These are phyloP conservation scores for Pyricularia grisea DNA, from an alignment of 2,329 filamentous ascomycete genomes.

Conservation along the genomic window DNA sequence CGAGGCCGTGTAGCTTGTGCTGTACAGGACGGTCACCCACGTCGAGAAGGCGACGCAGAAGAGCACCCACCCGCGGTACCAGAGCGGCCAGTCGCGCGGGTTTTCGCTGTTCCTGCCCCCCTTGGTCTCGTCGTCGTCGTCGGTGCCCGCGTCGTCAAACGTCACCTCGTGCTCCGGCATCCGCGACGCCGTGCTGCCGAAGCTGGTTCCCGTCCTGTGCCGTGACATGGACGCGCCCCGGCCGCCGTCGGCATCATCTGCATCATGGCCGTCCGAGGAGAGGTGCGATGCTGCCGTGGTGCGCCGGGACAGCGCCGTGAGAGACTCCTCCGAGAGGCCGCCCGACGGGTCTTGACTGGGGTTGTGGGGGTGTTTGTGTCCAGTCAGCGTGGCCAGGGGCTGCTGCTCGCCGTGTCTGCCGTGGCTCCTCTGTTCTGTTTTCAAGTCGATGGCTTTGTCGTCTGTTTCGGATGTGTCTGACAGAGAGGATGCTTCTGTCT, in stretches of 20 bases:
- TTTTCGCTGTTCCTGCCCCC: slow-evolving; percentile 37
- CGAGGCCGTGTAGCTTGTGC: slow-evolving; percentile 64
- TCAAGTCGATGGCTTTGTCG: not conserved
- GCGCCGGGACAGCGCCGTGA: not conserved
- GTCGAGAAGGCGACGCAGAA: slow-evolving; percentile 31
- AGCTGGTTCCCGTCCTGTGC: slow-evolving; percentile 26
- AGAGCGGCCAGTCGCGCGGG: slow-evolving; percentile 59
- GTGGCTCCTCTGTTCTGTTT: not conserved
- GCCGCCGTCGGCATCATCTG: too few species aligned
- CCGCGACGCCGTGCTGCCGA: slow-evolving; percentile 27
- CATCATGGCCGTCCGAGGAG: not conserved
- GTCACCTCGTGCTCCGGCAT: slow-evolving; percentile 57
- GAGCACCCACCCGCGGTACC: slow-evolving; percentile 27
- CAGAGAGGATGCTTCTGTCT: not conserved
- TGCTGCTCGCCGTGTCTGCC: too few species aligned
- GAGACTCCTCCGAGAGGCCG: not conserved
- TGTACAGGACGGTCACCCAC: slow-evolving; percentile 52
- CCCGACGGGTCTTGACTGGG: not conserved
- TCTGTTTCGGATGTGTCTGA: not conserved
- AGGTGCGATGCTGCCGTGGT: not conserved
- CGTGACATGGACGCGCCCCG: slow-evolving; percentile 9
- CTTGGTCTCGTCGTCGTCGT: slow-evolving; percentile 12
- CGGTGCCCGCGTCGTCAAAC: slow-evolving; percentile 36
- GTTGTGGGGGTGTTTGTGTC: not conserved
- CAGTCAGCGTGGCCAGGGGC: not conserved